Evolutionary conservation across 192 early-diverging fungal genomes (phyloP).

Genomic region (Dissophora globulifera): DNA sequence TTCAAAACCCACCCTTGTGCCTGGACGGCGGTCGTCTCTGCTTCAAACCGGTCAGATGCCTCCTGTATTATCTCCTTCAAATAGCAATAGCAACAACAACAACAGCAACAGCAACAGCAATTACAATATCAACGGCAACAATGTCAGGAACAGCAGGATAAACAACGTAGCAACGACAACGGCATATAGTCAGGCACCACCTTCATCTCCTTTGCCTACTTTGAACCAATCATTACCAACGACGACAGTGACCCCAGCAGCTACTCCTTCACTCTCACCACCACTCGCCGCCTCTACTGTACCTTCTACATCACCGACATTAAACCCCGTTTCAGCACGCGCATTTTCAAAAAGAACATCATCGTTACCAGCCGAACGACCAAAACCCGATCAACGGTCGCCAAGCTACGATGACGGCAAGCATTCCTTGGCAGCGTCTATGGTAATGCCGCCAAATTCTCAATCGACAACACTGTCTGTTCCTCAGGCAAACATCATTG

Average conservation of each 20-base stretch:
- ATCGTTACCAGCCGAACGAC: conserved; percentile 22
- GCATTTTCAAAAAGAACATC: conserved; percentile 22
- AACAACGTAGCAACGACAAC: background rate
- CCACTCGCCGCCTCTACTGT: background rate
- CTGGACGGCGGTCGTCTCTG: conserved; percentile 37
- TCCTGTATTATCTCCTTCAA: background rate
- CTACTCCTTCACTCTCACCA: conserved; percentile 10
- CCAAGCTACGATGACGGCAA: conserved; percentile 18
- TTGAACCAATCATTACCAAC: background rate
- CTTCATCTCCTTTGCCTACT: background rate
- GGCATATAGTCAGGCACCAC: background rate
- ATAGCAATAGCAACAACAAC: conserved; percentile 4
- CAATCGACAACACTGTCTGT: conserved; percentile 5
- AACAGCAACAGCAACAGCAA: conserved; percentile 1
- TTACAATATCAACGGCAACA: background rate
- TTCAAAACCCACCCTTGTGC: conserved; percentile 27
- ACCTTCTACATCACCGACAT: conserved; percentile 13
- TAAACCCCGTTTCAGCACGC: conserved; percentile 3
- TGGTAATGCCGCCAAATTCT: background rate
- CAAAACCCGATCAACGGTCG: conserved; percentile 5
- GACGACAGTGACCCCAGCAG: background rate
- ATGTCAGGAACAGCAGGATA: background rate
- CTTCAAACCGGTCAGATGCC: conserved; percentile 33
- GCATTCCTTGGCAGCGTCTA: background rate
- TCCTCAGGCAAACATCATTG: conserved; percentile 25